Evolutionary conservation across 768 basidiomycete species (phyloP), one percentile per base, ranked within the genome.

Genomic region (Leccinum boreale): DNA sequence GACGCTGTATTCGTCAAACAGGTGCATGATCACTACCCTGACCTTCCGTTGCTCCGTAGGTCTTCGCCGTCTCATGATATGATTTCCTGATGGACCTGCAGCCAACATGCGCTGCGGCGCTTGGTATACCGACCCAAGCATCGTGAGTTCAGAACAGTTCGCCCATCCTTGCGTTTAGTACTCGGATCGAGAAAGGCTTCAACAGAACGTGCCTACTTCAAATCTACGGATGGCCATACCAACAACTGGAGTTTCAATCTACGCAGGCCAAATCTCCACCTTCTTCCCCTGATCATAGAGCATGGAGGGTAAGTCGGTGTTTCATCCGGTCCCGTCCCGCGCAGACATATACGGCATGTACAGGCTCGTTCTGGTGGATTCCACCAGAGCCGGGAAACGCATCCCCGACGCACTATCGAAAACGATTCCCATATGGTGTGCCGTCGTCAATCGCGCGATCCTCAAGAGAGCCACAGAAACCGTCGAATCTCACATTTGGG

Each of bases 341-440:
- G 11, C 11, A 44, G 19, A 44, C 42, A 44, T 19, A 33, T 6
- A 33, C 31, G 31, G 12, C 11, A 42, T 9, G 9, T 2, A 11
- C 55, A 95, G 94, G 0, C 71, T 95, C 33, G 75, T 97, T 39
- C 74, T 98, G 1, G 92, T 97, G 9, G 96, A 98, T 67, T 97
- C 95, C 0, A 97, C 96, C 0, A 78, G 96, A 23, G 79, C 92
- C 23, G 96, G 96, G 9, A 98, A 98, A 75, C 85, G 93, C 14
- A 87, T 96, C 50, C 96, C 96, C 1, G 96, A 98, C 62, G 93
- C 95, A 0, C 78, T 98, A 2, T 90, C 90, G 2, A 98, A 96
- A 60, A 96, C 94, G 0, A 80, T 98, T 1, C 95, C 95, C 0
- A 89, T 95, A 52, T 98, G 96, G 96, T 96, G 95, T 69, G 78